phyloP scores from a whole-genome alignment of 1,284 basidiomycete genomes.

The Apiotrichum sp. region DNA sequence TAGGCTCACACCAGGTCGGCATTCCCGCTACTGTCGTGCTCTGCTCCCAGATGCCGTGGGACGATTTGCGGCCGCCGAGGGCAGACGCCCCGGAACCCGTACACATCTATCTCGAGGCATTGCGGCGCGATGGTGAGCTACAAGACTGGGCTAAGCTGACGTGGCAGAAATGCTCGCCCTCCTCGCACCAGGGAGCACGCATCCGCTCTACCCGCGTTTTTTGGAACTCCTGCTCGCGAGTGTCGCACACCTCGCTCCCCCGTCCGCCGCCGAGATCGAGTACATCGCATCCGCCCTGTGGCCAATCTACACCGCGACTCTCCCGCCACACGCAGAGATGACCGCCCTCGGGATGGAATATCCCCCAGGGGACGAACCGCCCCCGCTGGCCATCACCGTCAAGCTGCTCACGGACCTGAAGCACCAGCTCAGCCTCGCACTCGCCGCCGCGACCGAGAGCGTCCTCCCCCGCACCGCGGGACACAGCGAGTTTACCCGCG shows the following conservation, averaged over 20 bases:
- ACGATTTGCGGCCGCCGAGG: conserved; percentile 61
- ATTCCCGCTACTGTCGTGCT: conserved; percentile 58
- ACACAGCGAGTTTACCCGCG: conserved; percentile 23
- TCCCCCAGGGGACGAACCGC: conserved; percentile 17
- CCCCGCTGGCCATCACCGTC: conserved; percentile 29
- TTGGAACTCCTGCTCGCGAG: conserved; percentile 59
- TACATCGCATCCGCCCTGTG: conserved; percentile 72
- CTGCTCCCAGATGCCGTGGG: conserved; percentile 65
- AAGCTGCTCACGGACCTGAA: conserved; percentile 44
- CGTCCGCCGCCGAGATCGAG: conserved; percentile 58
- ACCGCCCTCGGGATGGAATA: conserved; percentile 18
- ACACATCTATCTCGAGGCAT: conserved; percentile 58
- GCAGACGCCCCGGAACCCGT: conserved; percentile 71
- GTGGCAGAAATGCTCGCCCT: conserved; percentile 24
- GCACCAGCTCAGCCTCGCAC: conserved; percentile 32
- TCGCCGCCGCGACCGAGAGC: conserved; percentile 35
- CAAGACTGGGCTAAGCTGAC: conserved; percentile 29
- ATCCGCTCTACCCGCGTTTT: conserved; percentile 62
- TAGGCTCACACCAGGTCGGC: conserved; percentile 27
- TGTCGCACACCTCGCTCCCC: conserved; percentile 59
- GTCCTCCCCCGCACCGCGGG: conserved; percentile 32
- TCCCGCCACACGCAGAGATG: conserved; percentile 37
- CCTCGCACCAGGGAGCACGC: conserved; percentile 32
- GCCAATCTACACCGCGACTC: conserved; percentile 53
- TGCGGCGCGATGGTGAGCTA: conserved; percentile 57